Percentiles rank a stretch among this genome's conserved stretches.
Evolutionary conservation across 2,329 filamentous ascomycete species (phyloP).

Genomic region (Rutstroemia sp.): DNA sequence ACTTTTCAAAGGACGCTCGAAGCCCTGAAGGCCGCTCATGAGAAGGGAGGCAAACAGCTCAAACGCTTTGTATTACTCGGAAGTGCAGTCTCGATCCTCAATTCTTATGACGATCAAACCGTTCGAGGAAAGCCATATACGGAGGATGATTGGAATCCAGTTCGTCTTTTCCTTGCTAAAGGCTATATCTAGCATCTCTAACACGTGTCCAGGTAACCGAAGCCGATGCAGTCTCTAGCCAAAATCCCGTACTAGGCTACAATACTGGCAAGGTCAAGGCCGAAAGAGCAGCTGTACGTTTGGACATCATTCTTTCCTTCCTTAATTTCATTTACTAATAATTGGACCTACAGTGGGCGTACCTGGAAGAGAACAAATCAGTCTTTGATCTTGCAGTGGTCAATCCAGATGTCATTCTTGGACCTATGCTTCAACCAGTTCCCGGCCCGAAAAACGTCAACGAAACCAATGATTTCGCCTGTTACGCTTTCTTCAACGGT

Average conservation of each 20-base stretch:
- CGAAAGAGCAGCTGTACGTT: constrained; percentile 44
- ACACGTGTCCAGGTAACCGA: constrained; percentile 8
- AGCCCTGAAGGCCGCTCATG: constrained; percentile 62
- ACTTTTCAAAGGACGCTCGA: constrained; percentile 45
- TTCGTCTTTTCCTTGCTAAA: constrained; percentile 27
- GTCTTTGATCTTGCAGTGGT: constrained; percentile 53
- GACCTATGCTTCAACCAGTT: constrained; percentile 54
- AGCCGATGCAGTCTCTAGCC: constrained; percentile 32
- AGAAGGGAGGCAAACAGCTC: constrained; percentile 35
- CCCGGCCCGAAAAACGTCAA: constrained; percentile 55
- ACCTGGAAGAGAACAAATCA: constrained; percentile 42
- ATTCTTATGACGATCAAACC: constrained; percentile 45
- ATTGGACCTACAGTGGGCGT: constrained; percentile 39
- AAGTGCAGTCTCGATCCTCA: constrained; percentile 49
- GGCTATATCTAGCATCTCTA: not conserved
- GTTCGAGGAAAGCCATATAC: constrained; percentile 46
- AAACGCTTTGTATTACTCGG: constrained; percentile 39
- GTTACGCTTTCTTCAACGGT: constrained; percentile 44
- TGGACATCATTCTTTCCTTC: not conserved
- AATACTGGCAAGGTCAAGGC: constrained; percentile 49
- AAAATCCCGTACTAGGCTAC: constrained; percentile 26
- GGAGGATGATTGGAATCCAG: constrained; percentile 46
- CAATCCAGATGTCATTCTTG: constrained; percentile 53
- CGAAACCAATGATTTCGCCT: constrained; percentile 53
- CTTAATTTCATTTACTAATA: not conserved